These are phyloP conservation scores for Chaetomiaceae sp. DNA, from an alignment of 2,329 filamentous ascomycete genomes.

Conservation along the genomic window DNA sequence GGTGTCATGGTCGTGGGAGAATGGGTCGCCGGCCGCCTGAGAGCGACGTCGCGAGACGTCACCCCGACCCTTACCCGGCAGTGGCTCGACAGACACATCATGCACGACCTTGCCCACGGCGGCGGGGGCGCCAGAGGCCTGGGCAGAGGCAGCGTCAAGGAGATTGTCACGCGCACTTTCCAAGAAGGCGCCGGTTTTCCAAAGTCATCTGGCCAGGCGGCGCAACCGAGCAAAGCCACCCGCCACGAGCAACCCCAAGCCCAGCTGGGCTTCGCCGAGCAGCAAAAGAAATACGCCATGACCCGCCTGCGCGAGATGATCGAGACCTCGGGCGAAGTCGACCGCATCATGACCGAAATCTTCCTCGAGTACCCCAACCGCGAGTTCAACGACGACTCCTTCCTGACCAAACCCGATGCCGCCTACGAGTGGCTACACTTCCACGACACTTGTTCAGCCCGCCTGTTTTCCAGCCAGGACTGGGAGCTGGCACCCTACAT, in stretches of 20 bases:
- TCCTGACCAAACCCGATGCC: constrained; percentile 78
- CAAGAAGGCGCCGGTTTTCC: constrained; percentile 74
- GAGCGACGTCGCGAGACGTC: constrained; percentile 40
- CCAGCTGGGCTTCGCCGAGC: constrained; percentile 66
- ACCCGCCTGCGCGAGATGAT: constrained; percentile 69
- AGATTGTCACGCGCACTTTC: constrained; percentile 74
- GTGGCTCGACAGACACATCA: constrained; percentile 71
- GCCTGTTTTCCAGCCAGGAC: constrained; percentile 77
- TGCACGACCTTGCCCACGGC: constrained; percentile 63
- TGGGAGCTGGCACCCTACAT: constrained; percentile 91
- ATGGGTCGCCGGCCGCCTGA: constrained; percentile 73
- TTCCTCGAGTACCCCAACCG: constrained; percentile 82
- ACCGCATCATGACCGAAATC: constrained; percentile 75
- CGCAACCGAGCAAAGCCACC: constrained; percentile 37
- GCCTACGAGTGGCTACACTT: constrained; percentile 97
- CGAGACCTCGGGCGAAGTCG: constrained; percentile 72
- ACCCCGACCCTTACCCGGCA: constrained; percentile 58
- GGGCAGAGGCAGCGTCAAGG: constrained; percentile 65
- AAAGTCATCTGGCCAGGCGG: constrained; percentile 42
- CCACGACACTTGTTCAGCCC: constrained; percentile 75
- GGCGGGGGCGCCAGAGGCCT: constrained; percentile 67
- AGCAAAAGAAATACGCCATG: constrained; percentile 67
- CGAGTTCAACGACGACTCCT: constrained; percentile 88
- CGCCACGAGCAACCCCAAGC: constrained; percentile 51
- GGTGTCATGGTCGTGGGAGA: constrained; percentile 83